Conservation (phyloP, 73 alveolate species). For the Symbiodinium natans region DNA sequence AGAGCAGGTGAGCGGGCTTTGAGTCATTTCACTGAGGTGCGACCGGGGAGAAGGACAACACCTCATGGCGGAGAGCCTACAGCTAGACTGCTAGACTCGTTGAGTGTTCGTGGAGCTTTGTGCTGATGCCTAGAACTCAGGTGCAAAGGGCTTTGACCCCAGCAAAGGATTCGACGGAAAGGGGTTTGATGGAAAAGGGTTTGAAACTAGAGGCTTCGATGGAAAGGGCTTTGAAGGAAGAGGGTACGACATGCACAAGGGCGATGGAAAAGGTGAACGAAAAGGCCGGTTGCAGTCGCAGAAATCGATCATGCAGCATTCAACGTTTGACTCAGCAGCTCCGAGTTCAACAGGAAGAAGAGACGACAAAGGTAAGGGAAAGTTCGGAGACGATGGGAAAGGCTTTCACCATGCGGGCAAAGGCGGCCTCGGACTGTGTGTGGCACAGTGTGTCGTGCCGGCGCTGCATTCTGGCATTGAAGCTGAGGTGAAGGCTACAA, state of each 20-base stretch:
- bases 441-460: background rate
- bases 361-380: conserved; percentile 70
- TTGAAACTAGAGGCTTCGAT: conserved; percentile 1
- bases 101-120: background rate
- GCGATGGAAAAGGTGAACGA: background rate
- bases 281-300: conserved; percentile 11
- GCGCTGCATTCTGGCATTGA: background rate
- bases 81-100: background rate
- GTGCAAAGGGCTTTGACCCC: conserved; percentile 58
- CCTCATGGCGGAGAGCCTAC: conserved; percentile 2
- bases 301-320: background rate
- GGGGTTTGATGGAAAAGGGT: background rate
- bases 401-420: conserved; percentile 61
- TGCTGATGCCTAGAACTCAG: background rate
- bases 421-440: conserved; percentile 4
- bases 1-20: too few relatives aligned
- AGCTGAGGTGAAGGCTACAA: background rate
- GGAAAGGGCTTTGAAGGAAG: conserved; percentile 22
- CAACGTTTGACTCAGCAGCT: background rate
- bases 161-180: background rate
- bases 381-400: conserved; percentile 51
- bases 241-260: conserved; percentile 31
- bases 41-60: conserved; percentile 69
- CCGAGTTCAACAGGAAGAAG: background rate
- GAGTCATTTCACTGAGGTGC: too few relatives aligned